Conservation (phyloP, 2,329 filamentous ascomycete genomes). For the Aschersonia sp. region DNA sequence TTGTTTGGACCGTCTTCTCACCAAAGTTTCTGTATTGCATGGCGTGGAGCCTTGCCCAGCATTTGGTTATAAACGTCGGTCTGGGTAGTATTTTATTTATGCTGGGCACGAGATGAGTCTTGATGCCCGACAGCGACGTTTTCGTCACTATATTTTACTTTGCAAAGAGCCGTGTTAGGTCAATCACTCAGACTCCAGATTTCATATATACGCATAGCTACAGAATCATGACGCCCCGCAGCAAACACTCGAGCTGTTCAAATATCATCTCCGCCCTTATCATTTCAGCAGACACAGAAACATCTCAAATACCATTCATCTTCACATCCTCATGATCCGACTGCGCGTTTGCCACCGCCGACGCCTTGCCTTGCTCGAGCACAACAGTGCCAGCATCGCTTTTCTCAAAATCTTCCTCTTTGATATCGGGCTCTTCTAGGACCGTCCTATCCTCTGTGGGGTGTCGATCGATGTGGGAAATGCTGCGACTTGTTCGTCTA, state of each 20-base stretch:
- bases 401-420: conserved; percentile 30
- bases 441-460: conserved; percentile 23
- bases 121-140: background rate
- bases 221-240: background rate
- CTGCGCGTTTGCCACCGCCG: conserved; percentile 24
- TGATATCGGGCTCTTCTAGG: conserved; percentile 27
- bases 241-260: too few species aligned
- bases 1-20: conserved; percentile 98
- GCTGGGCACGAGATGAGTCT: conserved; percentile 22
- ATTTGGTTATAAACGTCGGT: conserved; percentile 57
- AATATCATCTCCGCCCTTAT: background rate
- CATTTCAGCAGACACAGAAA: background rate
- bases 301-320: conserved; percentile 5
- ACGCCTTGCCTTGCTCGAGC: conserved; percentile 17
- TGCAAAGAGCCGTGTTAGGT: too few species aligned
- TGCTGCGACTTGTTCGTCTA: conserved; percentile 28
- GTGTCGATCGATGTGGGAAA: conserved; percentile 21
- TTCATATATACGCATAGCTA: background rate
- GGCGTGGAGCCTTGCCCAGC: conserved; percentile 75
- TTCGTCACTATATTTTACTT: too few species aligned
- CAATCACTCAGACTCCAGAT: too few species aligned
- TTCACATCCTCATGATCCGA: conserved; percentile 25
- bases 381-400: conserved; percentile 18
- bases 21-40: conserved; percentile 90
- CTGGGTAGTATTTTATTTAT: conserved; percentile 44